Conservation (phyloP, 2,329 filamentous ascomycete species). For the Zasmidium angulare region DNA sequence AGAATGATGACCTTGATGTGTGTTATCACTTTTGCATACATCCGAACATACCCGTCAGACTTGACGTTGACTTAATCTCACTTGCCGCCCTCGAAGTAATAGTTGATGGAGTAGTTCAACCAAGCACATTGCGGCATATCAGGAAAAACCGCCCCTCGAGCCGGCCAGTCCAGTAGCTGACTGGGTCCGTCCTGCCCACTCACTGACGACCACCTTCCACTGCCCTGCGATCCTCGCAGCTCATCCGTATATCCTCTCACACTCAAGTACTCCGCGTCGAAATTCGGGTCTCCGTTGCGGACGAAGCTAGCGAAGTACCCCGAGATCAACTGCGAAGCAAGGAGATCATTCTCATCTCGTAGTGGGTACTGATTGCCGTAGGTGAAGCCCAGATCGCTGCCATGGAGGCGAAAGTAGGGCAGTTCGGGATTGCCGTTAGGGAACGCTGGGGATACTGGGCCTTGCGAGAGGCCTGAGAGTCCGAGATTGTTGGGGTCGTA, state of each 20-base stretch:
- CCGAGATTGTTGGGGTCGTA: constrained; percentile 56
- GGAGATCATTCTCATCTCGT: constrained; percentile 53
- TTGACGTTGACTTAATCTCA: no score
- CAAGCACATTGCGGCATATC: constrained; percentile 54
- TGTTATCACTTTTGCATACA: no score
- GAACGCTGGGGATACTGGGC: constrained; percentile 37
- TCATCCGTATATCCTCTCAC: constrained; percentile 49
- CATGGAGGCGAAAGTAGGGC: constrained; percentile 59
- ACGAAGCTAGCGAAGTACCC: constrained; percentile 55
- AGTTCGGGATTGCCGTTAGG: constrained; percentile 51
- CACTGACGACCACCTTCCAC: constrained; percentile 41
- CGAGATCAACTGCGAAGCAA: constrained; percentile 45
- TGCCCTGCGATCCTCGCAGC: constrained; percentile 23
- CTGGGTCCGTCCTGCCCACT: constrained; percentile 39
- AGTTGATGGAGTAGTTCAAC: constrained; percentile 47
- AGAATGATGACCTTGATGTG: no score
- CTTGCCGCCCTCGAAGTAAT: constrained; percentile 39
- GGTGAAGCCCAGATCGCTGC: constrained; percentile 46
- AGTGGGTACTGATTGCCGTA: constrained; percentile 40
- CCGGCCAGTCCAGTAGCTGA: constrained; percentile 50
- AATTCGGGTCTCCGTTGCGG: constrained; percentile 53
- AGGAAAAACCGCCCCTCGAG: constrained; percentile 44
- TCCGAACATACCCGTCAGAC: no score
- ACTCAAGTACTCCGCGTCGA: constrained; percentile 44
- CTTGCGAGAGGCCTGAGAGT: constrained; percentile 38